Conservation (phyloP, 495 filamentous ascomycete species). For the Paragyromitra xinjiangensis region DNA sequence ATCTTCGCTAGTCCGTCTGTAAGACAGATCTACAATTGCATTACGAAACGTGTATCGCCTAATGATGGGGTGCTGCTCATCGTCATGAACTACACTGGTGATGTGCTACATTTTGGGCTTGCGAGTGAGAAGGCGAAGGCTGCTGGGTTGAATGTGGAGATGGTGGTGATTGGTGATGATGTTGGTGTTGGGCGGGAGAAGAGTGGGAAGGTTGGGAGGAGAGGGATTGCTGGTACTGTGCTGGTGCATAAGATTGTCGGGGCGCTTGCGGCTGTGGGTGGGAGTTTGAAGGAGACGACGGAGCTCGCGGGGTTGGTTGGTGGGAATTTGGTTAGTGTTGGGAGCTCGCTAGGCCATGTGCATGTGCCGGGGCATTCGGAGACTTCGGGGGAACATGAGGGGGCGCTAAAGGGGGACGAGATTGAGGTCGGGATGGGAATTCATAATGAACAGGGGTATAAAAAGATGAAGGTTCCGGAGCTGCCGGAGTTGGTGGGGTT, state of each 20-base stretch:
- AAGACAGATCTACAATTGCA: conserved; percentile 82
- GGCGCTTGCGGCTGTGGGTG: conserved; percentile 76
- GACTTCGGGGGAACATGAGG: conserved; percentile 59
- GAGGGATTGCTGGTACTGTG: conserved; percentile 91
- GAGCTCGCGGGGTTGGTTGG: conserved; percentile 75
- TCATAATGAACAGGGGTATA: conserved; percentile 92
- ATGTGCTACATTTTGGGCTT: conserved; percentile 95
- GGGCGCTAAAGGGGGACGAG: conserved; percentile 71
- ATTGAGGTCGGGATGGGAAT: conserved; percentile 98
- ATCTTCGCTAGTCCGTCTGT: conserved; percentile 92
- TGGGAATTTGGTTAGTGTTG: conserved; percentile 83
- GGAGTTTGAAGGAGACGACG: conserved; percentile 72
- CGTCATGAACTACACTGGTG: conserved; percentile 78
- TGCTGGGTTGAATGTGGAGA: conserved; percentile 79
- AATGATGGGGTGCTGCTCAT: conserved; percentile 76
- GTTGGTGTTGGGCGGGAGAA: conserved; percentile 85
- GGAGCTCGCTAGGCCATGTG: conserved; percentile 84
- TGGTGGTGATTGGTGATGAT: conserved; percentile 96
- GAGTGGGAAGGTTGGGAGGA: conserved; percentile 87
- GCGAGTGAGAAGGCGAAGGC: conserved; percentile 92
- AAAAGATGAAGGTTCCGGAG: conserved; percentile 69
- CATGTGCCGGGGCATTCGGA: conserved; percentile 83
- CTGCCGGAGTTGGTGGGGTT: conserved; percentile 75
- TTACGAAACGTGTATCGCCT: conserved; percentile 74
- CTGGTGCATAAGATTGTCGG: conserved; percentile 89